phyloP scores from a whole-genome alignment of 306 rosid genomes.

The Abrus pulchellus region DNA sequence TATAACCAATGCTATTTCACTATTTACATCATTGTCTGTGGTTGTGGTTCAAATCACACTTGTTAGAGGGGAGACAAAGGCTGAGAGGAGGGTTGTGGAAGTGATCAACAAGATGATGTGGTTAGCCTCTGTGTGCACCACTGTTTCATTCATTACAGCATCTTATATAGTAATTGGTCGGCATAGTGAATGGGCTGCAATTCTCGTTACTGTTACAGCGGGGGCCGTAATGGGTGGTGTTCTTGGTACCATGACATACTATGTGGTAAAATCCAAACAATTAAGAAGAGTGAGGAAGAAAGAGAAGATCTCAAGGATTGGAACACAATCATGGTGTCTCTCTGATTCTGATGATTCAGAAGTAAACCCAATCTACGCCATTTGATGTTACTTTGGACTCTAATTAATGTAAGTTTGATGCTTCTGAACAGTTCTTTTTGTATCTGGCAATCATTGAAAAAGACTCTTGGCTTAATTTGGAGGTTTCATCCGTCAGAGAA shows the following conservation, averaged over 20 bases:
- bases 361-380: constrained; percentile 72
- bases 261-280: constrained; percentile 73
- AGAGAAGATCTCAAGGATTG: constrained; percentile 52
- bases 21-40: constrained; percentile 82
- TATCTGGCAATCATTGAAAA: constrained; percentile 28
- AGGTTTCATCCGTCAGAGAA: constrained; percentile 39
- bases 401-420: constrained; percentile 34
- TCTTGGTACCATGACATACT: constrained; percentile 84
- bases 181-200: constrained; percentile 76
- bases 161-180: constrained; percentile 85
- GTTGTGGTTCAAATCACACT: constrained; percentile 90
- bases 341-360: constrained; percentile 80
- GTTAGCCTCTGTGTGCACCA: constrained; percentile 82
- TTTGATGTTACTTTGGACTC: constrained; percentile 53
- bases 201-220: constrained; percentile 70
- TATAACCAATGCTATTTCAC: constrained; percentile 75
- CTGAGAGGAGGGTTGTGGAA: constrained; percentile 79
- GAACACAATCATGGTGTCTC: constrained; percentile 37
- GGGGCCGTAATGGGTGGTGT: constrained; percentile 68
- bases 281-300: constrained; percentile 66
- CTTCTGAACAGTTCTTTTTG: constrained; percentile 24
- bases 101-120: constrained; percentile 96
- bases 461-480: constrained; percentile 24
- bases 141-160: constrained; percentile 76
- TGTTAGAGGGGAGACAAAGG: constrained; percentile 80